Conservation (phyloP, 1,284 basidiomycete species). For the Volvariella surrecta region DNA sequence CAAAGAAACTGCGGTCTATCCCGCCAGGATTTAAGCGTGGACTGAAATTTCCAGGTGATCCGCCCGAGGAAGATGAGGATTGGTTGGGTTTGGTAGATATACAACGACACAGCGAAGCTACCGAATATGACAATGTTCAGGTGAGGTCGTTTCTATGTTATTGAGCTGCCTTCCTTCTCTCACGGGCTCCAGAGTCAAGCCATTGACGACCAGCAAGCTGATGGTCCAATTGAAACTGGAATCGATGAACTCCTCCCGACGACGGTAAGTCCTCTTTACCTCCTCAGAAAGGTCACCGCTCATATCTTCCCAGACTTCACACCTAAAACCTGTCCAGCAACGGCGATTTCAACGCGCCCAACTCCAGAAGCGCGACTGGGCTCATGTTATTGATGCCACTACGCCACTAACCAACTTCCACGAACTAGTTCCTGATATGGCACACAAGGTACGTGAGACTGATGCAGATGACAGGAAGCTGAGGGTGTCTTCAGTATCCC, state of each 20-base stretch:
- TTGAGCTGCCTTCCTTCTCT: not conserved
- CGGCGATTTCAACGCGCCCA: conserved; percentile 31
- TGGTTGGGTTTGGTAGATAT: conserved; percentile 30
- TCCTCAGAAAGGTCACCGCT: conserved; percentile 1
- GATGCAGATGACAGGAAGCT: conserved; percentile 1
- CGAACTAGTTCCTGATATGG: conserved; percentile 87
- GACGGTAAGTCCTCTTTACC: conserved; percentile 41
- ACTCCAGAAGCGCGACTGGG: conserved; percentile 89
- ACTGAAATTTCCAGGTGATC: conserved; percentile 54
- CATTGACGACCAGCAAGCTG: conserved; percentile 4
- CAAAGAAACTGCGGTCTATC: conserved; percentile 32
- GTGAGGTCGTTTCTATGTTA: conserved; percentile 1
- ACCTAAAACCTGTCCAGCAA: conserved; percentile 42
- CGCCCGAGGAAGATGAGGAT: conserved; percentile 34
- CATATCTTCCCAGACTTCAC: conserved; percentile 35
- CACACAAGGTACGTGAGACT: conserved; percentile 53
- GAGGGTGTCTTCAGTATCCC: conserved; percentile 22
- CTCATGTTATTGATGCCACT: conserved; percentile 93
- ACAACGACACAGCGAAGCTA: conserved; percentile 10
- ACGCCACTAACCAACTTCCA: conserved; percentile 84
- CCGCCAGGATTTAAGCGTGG: conserved; percentile 63
- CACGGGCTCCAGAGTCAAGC: conserved; percentile 1
- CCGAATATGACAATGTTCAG: conserved; percentile 6
- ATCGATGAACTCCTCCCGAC: conserved; percentile 80
- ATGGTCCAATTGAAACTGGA: conserved; percentile 25